Percentiles rank a stretch among this genome's conserved stretches.
These are phyloP conservation scores for Vaccinium corymbosum DNA, from an alignment of 148 eudicot species.

Conservation along the genomic window DNA sequence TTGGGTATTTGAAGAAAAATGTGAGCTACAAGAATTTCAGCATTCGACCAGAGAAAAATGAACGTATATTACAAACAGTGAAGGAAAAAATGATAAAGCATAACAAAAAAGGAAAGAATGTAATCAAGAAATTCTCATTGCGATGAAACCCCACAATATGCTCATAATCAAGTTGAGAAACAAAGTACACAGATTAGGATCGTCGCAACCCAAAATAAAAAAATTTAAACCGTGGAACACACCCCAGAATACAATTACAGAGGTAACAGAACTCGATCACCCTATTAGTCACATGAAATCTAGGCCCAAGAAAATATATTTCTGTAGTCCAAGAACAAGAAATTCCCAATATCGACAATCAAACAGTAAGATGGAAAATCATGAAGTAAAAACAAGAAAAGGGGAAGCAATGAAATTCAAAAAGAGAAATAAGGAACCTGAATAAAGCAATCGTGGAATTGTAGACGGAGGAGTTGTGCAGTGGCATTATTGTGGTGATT, in stretches of 20 bases:
- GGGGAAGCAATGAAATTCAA: background rate
- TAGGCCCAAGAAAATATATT: background rate
- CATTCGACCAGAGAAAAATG: background rate
- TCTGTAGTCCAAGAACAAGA: background rate
- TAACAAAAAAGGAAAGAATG: background rate
- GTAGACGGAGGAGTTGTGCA: constrained; percentile 12
- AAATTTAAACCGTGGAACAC: background rate
- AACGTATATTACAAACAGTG: background rate
- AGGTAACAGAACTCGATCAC: background rate
- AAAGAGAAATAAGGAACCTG: background rate
- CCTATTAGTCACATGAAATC: background rate
- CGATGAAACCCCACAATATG: background rate
- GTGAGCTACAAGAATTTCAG: background rate
- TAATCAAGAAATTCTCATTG: background rate
- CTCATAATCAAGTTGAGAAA: background rate
- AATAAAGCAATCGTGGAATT: constrained; percentile 18
- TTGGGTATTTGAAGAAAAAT: background rate
- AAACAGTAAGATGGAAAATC: background rate
- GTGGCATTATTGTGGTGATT: background rate
- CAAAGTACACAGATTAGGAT: background rate
- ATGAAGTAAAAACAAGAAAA: background rate
- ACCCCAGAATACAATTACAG: background rate
- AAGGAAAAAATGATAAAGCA: background rate
- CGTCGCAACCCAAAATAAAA: background rate
- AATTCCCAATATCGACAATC: background rate